phyloP scores from a whole-genome alignment of 306 rosid genomes.

The Vigna trinervia region DNA sequence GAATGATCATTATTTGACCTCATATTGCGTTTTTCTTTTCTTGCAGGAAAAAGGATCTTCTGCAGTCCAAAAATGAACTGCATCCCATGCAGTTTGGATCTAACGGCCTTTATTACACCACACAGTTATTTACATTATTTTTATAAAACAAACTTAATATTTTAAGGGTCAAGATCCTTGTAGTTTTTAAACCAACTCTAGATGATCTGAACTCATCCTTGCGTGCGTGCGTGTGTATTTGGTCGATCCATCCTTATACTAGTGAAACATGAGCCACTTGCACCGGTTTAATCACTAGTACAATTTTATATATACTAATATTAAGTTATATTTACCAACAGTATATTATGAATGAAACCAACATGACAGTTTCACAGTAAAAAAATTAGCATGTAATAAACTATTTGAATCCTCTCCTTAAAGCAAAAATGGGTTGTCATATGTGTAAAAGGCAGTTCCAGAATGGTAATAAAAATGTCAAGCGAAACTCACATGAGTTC shows the following conservation, averaged over 20 bases:
- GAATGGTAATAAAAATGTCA: constrained; percentile 27
- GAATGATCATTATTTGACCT: background rate
- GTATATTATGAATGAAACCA: constrained; percentile 12
- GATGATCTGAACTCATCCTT: background rate
- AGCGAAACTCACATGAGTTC: constrained; percentile 1
- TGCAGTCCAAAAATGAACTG: background rate
- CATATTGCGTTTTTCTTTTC: constrained; percentile 3
- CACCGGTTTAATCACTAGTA: background rate
- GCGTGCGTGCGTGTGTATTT: background rate
- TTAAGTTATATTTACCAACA: constrained; percentile 1
- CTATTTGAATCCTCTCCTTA: constrained; percentile 21
- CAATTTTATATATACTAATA: constrained; percentile 13
- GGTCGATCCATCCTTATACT: background rate
- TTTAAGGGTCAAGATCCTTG: background rate
- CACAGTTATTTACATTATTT: background rate
- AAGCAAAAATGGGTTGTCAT: background rate
- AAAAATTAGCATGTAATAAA: background rate
- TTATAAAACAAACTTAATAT: background rate
- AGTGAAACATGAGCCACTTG: background rate
- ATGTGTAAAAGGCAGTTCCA: constrained; percentile 4
- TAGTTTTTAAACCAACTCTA: background rate
- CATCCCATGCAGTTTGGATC: background rate
- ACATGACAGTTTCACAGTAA: background rate
- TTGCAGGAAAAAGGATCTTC: background rate
- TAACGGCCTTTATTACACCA: background rate